Evolutionary conservation across 148 eudicot genomes (phyloP), one percentile per base, ranked within the genome.

Genomic region (Persicaria maculosa): DNA sequence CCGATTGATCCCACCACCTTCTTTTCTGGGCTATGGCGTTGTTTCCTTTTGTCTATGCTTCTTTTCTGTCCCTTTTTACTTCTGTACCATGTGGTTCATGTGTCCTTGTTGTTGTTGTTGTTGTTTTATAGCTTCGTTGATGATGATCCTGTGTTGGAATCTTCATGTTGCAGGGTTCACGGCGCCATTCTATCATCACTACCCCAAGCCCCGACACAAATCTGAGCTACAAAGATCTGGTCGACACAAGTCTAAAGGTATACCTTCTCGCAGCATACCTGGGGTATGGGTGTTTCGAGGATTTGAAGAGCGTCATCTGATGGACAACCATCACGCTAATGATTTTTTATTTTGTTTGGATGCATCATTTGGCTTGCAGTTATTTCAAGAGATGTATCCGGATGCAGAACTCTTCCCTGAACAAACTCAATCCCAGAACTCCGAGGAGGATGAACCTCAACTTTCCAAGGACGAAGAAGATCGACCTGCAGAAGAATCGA

Each of bases 151-250:
- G 40, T 31, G 47, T 36, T 74, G 6, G 15, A 31, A 40, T 20
- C 10, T 45, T 36, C 62, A 5, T 54, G 40, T 82, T 71, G 68
- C 82, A 88, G 95, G 83, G 81, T 62, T 77, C 88, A 31, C 80
- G 76, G 76, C 79, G 73, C 47, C 50, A 82, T 31, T 31, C 36
- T 44, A 79, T 88, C 61, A 52, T 80, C 81, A 76, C 79, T 48
- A 74, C 78, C 47, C 85, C 88, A 53, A 85, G 85, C 75, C 98
- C 98, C 16, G 98, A 93, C 77, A 89, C 84, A 71, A 82, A 81
- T 79, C 79, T 93, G 72, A 86, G 85, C 82, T 91, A 91, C 74
- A 81, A 77, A 71, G 78, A 83, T 75, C 74, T 87, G 68, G 40
- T 93, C n/a, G 64, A 81, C 68, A 75, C 75, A 58, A 84, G 86